Base-by-base conservation (phyloP, 495 filamentous ascomycete genomes). In the Hypoxylon fuscum region DNA sequence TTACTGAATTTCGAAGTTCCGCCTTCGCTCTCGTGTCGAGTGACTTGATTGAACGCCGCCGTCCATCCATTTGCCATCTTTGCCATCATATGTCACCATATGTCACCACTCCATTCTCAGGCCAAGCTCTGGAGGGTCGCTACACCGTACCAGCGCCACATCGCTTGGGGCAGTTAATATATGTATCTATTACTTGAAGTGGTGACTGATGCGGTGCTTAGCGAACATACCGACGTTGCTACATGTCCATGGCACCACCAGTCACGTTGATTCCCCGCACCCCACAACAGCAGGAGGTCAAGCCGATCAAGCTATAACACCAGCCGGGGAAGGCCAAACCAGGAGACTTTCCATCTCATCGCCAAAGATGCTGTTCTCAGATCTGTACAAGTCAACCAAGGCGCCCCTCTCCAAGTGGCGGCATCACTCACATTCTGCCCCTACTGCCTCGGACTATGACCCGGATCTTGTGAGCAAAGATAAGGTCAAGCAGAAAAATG, bases 401-500 rank as follows among this genome's bases (percentile, higher is more conserved):
- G 59, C 65, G 15, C 72, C 72, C 4, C 69, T 81, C 23, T 75
- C 67, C 44, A 78, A 76, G 59, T 58, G 79, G 51, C 72, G 76
- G 22, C 63, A 52, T 22, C 68, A 69, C 50, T 71, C 76, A 9
- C 66, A 72, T 44, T 61, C 72, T 9, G 64, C 73, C 14, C 51
- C 64, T 27, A 29, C 32, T 25, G 41, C 32, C 42, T 65, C 35
- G 52, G 75, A 83, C 41, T 74, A 82, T 61, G 79, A 84, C 46
- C 77, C 79, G 23, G 83, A 85, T 64, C 76, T 85, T 5, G 62
- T 83, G 34, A 81, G 79, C 58, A 75, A 71, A 56, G 83, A 86
- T 70, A 85, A 84, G 66, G 46, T 69, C 21, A 79, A 77, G 70
- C 77, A 81, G 55, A 85, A 84, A 68, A 79, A 81, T 52, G 81